Base-by-base conservation (phyloP, 495 filamentous ascomycete genomes). In the Opeltia flavorubescens region DNA sequence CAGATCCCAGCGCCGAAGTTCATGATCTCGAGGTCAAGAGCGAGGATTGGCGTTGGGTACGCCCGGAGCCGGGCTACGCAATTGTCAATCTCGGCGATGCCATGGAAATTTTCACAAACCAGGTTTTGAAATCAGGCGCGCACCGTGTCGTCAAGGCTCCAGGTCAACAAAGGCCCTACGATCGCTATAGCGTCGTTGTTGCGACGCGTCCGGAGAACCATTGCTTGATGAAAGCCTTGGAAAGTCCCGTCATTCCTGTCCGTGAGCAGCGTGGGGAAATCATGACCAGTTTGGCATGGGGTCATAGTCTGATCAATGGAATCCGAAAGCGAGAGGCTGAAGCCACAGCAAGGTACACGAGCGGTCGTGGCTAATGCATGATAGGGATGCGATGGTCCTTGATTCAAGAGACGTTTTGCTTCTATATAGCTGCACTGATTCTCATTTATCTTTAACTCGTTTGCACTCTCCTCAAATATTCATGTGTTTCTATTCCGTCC, bases 81-180 rank as follows among this genome's bases (percentile, higher is more conserved):
- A 55, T 66, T 28, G 49, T 64, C 46, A 66, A 66, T 31, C 38
- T 63, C 5, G 62, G 62, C 0, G 62, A 66, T 43, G 58, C 62
- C 2, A 57, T 62, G 34, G 59, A 56, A 2, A 55, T 55, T 33
- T 61, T 55, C 49, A 61, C 52, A 1, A 55, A 55, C 31, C 59
- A 59, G 12, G 38, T 59, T 12, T 31, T 66, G 34, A 58, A 50
- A 25, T 50, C 43, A 26, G 51, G 50, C 12, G 34, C 59, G 26
- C 62, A 66, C 52, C 61, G 62, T 18, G 62, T 66, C 3, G 45
- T 54, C 3, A 38, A 51, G 1, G 20, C 54, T 7, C 50, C 23
- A 18, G 56, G 17, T 27, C 4, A 21, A 17, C 56, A 59, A 18
- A 44, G 42, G 23, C 34, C 21, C 13, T 21, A 45, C 28, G 45